Conservation (phyloP, 768 basidiomycete species). For the Coprinellus micaceus region DNA sequence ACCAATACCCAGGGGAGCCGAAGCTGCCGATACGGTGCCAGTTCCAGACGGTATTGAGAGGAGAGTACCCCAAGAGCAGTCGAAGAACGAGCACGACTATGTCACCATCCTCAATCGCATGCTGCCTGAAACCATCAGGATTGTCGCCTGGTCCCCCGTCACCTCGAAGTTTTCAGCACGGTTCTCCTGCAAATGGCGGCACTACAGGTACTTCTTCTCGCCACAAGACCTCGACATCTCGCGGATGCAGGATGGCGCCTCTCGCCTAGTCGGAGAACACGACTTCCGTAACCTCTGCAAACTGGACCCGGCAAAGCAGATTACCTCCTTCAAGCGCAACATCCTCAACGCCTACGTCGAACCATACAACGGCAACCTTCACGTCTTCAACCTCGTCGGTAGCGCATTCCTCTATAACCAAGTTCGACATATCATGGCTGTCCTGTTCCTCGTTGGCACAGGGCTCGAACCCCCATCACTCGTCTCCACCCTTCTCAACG, state of each 20-base stretch:
- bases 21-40: slow-evolving; percentile 3
- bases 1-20: background rate
- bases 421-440: slow-evolving; percentile 31
- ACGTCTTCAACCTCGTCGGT: slow-evolving; percentile 64
- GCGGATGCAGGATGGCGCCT: slow-evolving; percentile 74
- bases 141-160: slow-evolving; percentile 94
- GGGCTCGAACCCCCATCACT: slow-evolving; percentile 46
- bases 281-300: slow-evolving; percentile 97
- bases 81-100: slow-evolving; percentile 64
- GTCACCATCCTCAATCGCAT: slow-evolving; percentile 78
- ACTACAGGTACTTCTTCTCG: slow-evolving; percentile 98
- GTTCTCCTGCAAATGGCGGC: slow-evolving; percentile 79
- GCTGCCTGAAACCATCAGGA: slow-evolving; percentile 84
- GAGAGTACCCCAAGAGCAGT: background rate
- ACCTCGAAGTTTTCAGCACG: slow-evolving; percentile 77
- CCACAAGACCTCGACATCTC: slow-evolving; percentile 60
- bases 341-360: slow-evolving; percentile 13
- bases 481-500: slow-evolving; percentile 71
- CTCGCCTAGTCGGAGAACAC: slow-evolving; percentile 76
- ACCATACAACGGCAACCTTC: slow-evolving; percentile 6
- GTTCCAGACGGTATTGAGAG: background rate
- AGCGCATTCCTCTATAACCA: slow-evolving; percentile 83
- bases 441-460: slow-evolving; percentile 17
- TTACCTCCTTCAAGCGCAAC: slow-evolving; percentile 69
- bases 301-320: slow-evolving; percentile 87